Evolutionary conservation across 768 basidiomycete genomes (phyloP).

Genomic region (Termitomyces sp.): DNA sequence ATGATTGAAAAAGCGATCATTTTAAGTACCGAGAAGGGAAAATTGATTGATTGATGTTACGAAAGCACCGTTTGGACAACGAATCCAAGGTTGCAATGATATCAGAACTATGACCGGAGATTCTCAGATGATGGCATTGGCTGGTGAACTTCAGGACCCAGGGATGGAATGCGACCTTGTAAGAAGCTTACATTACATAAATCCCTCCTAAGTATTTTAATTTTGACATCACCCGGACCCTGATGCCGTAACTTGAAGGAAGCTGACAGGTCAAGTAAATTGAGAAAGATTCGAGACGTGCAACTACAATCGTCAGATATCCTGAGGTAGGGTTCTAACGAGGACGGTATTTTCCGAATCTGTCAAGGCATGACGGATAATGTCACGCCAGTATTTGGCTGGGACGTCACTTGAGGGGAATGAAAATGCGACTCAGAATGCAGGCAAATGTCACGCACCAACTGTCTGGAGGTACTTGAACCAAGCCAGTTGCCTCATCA

Average conservation of each 20-base stretch:
- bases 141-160: neutral
- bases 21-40: too few species aligned
- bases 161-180: neutral
- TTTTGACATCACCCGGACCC: neutral
- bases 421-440: neutral
- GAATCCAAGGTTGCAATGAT: neutral
- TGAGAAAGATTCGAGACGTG: neutral
- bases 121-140: neutral
- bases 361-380: slow-evolving; percentile 7
- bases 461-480: slow-evolving; percentile 39
- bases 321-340: neutral
- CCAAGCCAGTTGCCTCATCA: slow-evolving; percentile 39
- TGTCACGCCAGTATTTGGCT: slow-evolving; percentile 17
- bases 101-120: neutral
- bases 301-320: neutral
- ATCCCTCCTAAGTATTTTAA: neutral
- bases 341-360: neutral
- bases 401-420: slow-evolving; percentile 17
- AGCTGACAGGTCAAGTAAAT: neutral
- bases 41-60: neutral
- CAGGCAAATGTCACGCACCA: slow-evolving; percentile 27
- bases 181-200: neutral
- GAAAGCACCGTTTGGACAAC: neutral
- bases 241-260: neutral
- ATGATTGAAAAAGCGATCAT: neutral